Base-by-base conservation (phyloP, 2,329 filamentous ascomycete species). In the Aspergillus piperis region DNA sequence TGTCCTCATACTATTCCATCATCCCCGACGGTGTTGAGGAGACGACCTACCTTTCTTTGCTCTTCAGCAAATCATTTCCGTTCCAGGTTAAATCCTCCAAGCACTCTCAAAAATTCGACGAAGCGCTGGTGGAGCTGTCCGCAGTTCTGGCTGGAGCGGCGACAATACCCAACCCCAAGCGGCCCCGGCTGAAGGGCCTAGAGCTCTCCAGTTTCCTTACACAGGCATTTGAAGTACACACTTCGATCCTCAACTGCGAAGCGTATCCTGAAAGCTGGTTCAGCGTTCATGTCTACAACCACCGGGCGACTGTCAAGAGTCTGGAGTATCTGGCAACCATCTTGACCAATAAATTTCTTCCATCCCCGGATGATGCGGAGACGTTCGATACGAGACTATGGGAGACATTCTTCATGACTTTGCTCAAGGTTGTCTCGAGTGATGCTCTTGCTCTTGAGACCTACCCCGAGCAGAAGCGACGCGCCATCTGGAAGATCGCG, bases 401-500 rank as follows among this genome's bases (percentile, higher is more conserved):
- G 95, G 93, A 94, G 66, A 83, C 90, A 32, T 97, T 96, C 79
- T 97, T 99, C 73, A 90, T 88, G 17, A 94, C 92, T 0, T 80
- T 99, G 30, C 83, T 99, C 27, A 92, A 91, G 71, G 87, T 98
- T 3, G 91, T 99, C 2, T 91, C 91, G 5, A 97, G 92, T 70
- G 88, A 93, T 38, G 91, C 90, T 0, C 83, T 99, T 19, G 93
- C 95, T 0, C 84, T 99, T 39, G 95, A 99, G 73, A 96, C 93
- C 0, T 98, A 97, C 72, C 92, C 95, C 0, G 96, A 99, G 75
- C 95, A 99, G 78, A 99, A 98, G 79, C 84, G 95, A 49, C 84
- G 95, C 58, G 94, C 95, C 0, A 94, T 98, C 1, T 99, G 96
- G 95, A 99, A 98, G 79, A 97, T 99, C 72, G 95, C 94, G 3